phyloP scores from a whole-genome alignment of 371 early-diverging fungal species.

The Circinella umbellata region DNA sequence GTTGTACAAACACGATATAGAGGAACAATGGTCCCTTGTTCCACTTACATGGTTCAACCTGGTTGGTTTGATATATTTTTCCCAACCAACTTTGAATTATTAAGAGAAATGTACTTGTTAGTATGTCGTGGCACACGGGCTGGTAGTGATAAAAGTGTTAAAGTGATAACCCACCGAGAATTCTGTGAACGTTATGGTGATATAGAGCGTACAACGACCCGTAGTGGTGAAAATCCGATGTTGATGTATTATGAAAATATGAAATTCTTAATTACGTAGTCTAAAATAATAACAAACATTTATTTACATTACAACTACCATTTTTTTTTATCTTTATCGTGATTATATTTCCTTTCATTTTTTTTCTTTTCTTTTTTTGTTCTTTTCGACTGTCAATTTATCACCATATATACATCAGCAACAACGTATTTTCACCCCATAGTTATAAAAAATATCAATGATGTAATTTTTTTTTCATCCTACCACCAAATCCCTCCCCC shows the following conservation, averaged over 20 bases:
- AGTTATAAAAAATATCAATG: no score
- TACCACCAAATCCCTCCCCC: no score
- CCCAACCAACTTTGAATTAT: constrained; percentile 93
- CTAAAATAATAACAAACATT: not conserved
- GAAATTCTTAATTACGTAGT: constrained; percentile 68
- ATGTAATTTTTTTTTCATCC: no score
- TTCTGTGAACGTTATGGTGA: constrained; percentile 85
- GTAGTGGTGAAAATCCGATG: constrained; percentile 94
- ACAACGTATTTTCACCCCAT: no score
- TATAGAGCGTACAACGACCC: constrained; percentile 74
- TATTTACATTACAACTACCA: not conserved
- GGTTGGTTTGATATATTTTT: constrained; percentile 99
- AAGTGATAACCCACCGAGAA: constrained; percentile 78
- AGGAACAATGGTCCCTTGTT: constrained; percentile 91
- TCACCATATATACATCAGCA: no score
- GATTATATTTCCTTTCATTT: not conserved
- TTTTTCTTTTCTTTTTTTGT: not conserved
- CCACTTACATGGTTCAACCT: constrained; percentile 93
- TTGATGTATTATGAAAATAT: constrained; percentile 93
- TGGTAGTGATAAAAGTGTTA: constrained; percentile 47
- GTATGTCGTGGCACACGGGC: constrained; percentile 61
- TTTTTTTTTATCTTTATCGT: not conserved
- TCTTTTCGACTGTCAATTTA: no score
- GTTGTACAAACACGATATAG: constrained; percentile 94
- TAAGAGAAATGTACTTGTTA: constrained; percentile 75